Conservation (phyloP, 495 filamentous ascomycete genomes). For the Neurospora cerealis region DNA sequence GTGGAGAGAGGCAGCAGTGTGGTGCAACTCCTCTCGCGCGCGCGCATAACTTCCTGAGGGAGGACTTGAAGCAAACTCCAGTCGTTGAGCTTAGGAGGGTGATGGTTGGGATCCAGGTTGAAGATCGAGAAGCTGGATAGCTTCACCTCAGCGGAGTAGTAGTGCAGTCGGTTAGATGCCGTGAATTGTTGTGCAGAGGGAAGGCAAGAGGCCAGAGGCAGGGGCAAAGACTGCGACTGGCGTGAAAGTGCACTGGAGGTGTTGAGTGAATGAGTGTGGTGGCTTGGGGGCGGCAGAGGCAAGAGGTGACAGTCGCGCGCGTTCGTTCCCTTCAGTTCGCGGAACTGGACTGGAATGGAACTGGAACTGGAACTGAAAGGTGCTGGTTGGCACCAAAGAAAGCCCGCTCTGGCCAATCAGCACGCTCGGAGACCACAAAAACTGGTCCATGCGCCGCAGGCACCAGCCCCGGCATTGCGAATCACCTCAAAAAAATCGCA, state of each 20-base stretch:
- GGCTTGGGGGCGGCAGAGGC: background rate
- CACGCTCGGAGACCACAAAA: background rate
- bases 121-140: background rate
- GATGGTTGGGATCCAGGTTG: background rate
- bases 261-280: background rate
- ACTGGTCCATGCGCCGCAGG: conserved; percentile 17
- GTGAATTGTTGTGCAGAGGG: background rate
- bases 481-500: conserved; percentile 23
- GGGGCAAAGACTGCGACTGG: background rate
- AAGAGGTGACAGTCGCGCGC: background rate
- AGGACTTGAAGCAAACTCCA: background rate
- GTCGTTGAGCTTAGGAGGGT: background rate
- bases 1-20: background rate
- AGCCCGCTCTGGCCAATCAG: background rate
- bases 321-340: background rate
- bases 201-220: background rate
- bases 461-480: conserved; percentile 19
- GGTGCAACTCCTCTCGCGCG: background rate
- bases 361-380: background rate
- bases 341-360: background rate
- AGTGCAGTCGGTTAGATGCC: background rate
- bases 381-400: background rate
- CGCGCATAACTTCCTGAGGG: background rate
- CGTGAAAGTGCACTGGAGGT: background rate
- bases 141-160: background rate